Evolutionary conservation across 2,329 filamentous ascomycete species (phyloP).

Genomic region (Fusarium sp.): DNA sequence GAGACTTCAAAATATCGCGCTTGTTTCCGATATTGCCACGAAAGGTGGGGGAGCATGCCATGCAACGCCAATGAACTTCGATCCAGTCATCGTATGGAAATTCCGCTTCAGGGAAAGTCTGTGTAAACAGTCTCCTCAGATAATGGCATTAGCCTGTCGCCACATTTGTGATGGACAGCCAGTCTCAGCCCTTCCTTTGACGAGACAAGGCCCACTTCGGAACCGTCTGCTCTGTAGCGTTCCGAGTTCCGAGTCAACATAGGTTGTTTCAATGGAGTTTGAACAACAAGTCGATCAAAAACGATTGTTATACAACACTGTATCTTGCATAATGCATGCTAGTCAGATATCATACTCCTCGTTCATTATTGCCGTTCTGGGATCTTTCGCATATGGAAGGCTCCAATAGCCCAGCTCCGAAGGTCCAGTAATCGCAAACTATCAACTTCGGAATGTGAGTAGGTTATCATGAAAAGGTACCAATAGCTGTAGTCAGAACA

Average conservation of each 20-base stretch:
- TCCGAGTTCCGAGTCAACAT: background rate
- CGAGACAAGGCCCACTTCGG: background rate
- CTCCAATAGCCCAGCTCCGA: rapidly evolving
- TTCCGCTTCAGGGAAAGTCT: background rate
- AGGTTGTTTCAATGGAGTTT: background rate
- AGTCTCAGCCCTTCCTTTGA: background rate
- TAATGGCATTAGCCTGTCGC: background rate
- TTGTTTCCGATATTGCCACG: background rate
- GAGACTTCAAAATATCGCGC: background rate
- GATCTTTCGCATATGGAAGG: rapidly evolving
- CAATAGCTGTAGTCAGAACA: rapidly evolving
- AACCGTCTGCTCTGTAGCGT: background rate
- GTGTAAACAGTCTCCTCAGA: too few relatives aligned
- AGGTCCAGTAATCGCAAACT: background rate
- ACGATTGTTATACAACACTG: background rate
- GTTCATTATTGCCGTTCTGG: background rate
- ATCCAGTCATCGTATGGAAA: background rate
- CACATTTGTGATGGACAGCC: background rate
- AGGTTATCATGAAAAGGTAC: rapidly evolving
- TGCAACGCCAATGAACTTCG: background rate
- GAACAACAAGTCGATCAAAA: too few relatives aligned
- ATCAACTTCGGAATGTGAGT: rapidly evolving
- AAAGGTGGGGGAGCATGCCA: background rate
- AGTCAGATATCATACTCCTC: background rate
- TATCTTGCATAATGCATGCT: background rate